phyloP scores from a whole-genome alignment of 2,329 filamentous ascomycete genomes.

The Trichoderma koningiopsis region DNA sequence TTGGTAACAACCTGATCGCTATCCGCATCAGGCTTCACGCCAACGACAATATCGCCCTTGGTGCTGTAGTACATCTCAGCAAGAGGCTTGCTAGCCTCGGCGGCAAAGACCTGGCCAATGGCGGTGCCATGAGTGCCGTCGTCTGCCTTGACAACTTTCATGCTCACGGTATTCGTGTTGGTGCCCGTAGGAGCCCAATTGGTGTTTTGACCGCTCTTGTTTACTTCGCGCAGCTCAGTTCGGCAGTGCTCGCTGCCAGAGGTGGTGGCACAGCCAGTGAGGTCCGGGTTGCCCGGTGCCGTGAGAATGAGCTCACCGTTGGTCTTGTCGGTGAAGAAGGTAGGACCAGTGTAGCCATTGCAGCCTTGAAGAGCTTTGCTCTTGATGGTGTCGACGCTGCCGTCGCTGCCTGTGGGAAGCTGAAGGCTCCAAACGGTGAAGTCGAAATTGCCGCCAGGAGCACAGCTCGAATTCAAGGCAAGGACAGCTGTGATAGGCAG shows the following conservation, averaged over 20 bases:
- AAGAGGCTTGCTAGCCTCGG: slow-evolving; percentile 42
- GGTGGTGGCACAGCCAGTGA: slow-evolving; percentile 43
- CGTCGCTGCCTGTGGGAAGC: slow-evolving; percentile 39
- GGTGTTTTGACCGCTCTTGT: slow-evolving; percentile 38
- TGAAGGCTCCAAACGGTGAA: slow-evolving; percentile 43
- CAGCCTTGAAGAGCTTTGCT: slow-evolving; percentile 40
- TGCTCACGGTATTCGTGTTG: slow-evolving; percentile 21
- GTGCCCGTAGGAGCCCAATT: slow-evolving; percentile 25
- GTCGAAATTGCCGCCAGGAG: slow-evolving; percentile 37
- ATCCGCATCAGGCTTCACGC: slow-evolving; percentile 38
- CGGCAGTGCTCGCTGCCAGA: slow-evolving; percentile 45
- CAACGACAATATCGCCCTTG: slow-evolving; percentile 40
- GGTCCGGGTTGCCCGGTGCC: slow-evolving; percentile 40
- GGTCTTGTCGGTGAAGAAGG: slow-evolving; percentile 41
- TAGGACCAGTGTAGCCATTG: slow-evolving; percentile 37
- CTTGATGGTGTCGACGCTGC: slow-evolving; percentile 32
- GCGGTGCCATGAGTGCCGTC: slow-evolving; percentile 38
- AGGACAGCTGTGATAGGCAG: slow-evolving; percentile 6
- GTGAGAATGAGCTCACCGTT: slow-evolving; percentile 43
- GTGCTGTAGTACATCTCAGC: slow-evolving; percentile 44
- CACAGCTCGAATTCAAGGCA: slow-evolving; percentile 19
- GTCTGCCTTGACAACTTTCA: slow-evolving; percentile 40
- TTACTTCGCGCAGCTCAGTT: slow-evolving; percentile 44
- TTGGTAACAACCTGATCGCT: slow-evolving; percentile 36
- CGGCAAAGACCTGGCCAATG: slow-evolving; percentile 44